Evolutionary conservation across 169 alveolate species (phyloP).

Genomic region (Toxoplasma gondii): DNA sequence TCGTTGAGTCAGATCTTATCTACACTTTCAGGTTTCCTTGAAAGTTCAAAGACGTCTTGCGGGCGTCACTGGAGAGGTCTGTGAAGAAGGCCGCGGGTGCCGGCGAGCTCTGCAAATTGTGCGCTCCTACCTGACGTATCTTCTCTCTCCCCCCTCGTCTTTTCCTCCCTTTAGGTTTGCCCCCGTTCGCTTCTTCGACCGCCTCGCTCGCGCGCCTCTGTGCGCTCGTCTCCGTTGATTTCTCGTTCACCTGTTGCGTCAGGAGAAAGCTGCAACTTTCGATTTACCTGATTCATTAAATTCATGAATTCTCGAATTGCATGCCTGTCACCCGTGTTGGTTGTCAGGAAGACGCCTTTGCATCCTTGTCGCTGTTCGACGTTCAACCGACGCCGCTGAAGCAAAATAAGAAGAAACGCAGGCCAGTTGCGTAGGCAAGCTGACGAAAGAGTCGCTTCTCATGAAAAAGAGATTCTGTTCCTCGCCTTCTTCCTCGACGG

Average conservation of each 20-base stretch:
- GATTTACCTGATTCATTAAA: not conserved
- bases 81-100: no score
- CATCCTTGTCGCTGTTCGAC: not conserved
- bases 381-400: constrained; percentile 8
- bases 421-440: not conserved
- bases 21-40: no score
- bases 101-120: no score
- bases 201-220: not conserved
- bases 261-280: no score
- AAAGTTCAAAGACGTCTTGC: no score
- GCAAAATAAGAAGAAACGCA: not conserved
- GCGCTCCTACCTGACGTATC: no score
- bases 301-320: constrained; percentile 22
- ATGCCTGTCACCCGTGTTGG: not conserved
- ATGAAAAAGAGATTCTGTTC: no score
- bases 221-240: no score
- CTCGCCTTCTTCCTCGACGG: no score
- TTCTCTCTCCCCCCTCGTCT: not conserved
- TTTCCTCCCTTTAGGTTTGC: not conserved
- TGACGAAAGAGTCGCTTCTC: not conserved
- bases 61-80: no score
- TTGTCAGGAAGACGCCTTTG: not conserved
- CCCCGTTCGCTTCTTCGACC: not conserved
- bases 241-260: no score
- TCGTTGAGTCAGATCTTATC: no score